Evolutionary conservation across 2,329 filamentous ascomycete species (phyloP).

Genomic region (Rutstroemia sp.): DNA sequence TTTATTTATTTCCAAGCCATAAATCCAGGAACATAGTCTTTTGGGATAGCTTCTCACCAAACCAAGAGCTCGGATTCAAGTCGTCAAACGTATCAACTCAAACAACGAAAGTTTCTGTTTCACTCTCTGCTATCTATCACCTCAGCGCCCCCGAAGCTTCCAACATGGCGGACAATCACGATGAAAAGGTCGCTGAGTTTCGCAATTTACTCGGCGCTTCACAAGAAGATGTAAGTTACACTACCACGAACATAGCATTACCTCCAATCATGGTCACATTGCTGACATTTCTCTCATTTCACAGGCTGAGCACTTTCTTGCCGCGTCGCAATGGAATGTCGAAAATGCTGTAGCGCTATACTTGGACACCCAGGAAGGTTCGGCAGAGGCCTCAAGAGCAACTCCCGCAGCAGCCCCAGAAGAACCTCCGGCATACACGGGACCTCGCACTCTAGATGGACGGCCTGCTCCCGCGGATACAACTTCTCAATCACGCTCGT

Average conservation of each 20-base stretch:
- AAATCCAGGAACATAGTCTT: not conserved
- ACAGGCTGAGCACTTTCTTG: slow-evolving; percentile 62
- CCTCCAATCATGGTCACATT: not conserved
- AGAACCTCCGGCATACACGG: slow-evolving; percentile 40
- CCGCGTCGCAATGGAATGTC: slow-evolving; percentile 59
- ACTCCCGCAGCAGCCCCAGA: slow-evolving; percentile 35
- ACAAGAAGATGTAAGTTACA: slow-evolving; percentile 37
- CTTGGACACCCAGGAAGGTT: slow-evolving; percentile 51
- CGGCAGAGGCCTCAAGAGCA: slow-evolving; percentile 34
- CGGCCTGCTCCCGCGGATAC: slow-evolving; percentile 44
- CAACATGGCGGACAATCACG: slow-evolving; percentile 31
- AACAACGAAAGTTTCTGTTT: no score
- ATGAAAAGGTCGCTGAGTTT: slow-evolving; percentile 45
- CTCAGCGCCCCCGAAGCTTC: slow-evolving; percentile 22
- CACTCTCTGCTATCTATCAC: slow-evolving; percentile 5
- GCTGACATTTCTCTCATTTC: not conserved
- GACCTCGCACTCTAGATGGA: slow-evolving; percentile 56
- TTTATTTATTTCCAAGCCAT: not conserved
- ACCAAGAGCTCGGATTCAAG: not conserved
- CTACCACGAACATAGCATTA: no score
- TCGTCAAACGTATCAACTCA: not conserved
- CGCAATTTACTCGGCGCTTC: slow-evolving; percentile 46
- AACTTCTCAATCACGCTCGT: not conserved
- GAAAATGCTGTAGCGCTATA: slow-evolving; percentile 54
- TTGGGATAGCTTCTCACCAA: not conserved